These are phyloP conservation scores for Cytospora leucostoma DNA, from an alignment of 2,329 filamentous ascomycete genomes.

Conservation along the genomic window DNA sequence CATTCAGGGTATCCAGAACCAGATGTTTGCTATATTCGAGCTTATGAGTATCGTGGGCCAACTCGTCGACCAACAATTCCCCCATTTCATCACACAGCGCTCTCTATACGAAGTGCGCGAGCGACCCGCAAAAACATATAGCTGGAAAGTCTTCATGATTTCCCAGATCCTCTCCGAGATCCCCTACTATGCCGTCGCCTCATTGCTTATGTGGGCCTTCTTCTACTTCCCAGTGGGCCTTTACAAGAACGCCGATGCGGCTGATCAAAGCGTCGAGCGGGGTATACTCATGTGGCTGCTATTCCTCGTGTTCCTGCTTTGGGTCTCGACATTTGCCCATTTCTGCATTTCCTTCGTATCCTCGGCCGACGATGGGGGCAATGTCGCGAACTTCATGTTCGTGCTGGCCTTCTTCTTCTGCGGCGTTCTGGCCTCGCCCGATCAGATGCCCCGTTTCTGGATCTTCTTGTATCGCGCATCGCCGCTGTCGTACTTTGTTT, in stretches of 20 bases:
- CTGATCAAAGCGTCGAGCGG: conserved; percentile 65
- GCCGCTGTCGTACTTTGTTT: conserved; percentile 80
- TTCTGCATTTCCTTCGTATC: conserved; percentile 77
- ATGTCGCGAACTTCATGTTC: conserved; percentile 75
- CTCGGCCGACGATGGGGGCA: conserved; percentile 72
- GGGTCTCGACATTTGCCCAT: conserved; percentile 78
- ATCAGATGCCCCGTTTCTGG: conserved; percentile 72
- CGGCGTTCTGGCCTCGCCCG: conserved; percentile 68
- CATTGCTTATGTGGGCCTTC: conserved; percentile 73
- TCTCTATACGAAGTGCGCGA: conserved; percentile 84
- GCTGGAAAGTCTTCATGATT: conserved; percentile 83
- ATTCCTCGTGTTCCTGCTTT: conserved; percentile 73
- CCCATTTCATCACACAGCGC: conserved; percentile 80
- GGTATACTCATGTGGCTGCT: conserved; percentile 80
- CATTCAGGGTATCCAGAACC: conserved; percentile 79
- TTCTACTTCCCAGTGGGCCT: conserved; percentile 89
- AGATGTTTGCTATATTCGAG: conserved; percentile 86
- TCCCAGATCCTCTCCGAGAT: conserved; percentile 83
- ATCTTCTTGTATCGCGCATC: conserved; percentile 82
- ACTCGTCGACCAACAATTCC: conserved; percentile 79
- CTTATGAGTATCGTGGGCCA: conserved; percentile 79
- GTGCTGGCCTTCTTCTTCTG: conserved; percentile 74
- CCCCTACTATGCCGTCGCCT: conserved; percentile 79
- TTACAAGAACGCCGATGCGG: conserved; percentile 67
- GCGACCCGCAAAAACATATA: conserved; percentile 80